Base-by-base conservation (phyloP, 345 rosid genomes). In the Euphorbia tirucalli region DNA sequence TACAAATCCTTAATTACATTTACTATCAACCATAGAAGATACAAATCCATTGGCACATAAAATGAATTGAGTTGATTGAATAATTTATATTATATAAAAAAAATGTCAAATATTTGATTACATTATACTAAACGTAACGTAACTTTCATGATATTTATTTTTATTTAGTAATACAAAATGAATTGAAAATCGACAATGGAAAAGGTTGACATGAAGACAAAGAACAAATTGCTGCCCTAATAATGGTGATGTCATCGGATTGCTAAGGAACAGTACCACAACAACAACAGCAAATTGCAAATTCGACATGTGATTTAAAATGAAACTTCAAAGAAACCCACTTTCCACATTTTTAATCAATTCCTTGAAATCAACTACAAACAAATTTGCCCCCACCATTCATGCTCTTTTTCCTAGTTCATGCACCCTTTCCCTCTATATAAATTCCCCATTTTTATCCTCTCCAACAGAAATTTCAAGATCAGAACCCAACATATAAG, bases 391-490 rank as follows among this genome's bases (percentile, higher is more conserved):
- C 25, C 39, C 61, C 71, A 55, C 69, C 22, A 6, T 44, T 65
- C 3, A 14, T 48, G 25, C 11, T 0, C 19, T 22, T 62, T 41
- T 18, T 35, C 21, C 71, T 66, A 10, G 35, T 85, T 1, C 84
- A 85, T 79, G 86, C n/a, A 85, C 44, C 86, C 27, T 0, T 31
- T 50, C 7, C 46, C 46, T 65, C 77, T n/a, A n/a, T 81, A 77
- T 82, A 86, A 27, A 80, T 22, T 1, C 27, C 37, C 44, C 41
- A 0, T 6, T 0, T 32, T 5, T 16, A 14, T 64, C 32, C 50
- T n/a, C 27, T 5, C 19, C 0, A n/a, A 11, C 19, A 11, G 16
- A 27, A 25, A 21, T 37, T 2, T 5, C 5, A 7, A 11, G 15
- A 43, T 14, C n/a, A n/a, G n/a, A n/a, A n/a, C n/a, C n/a, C n/a